Evolutionary conservation across 441 rosid genomes (phyloP).

Genomic region (Gossypium davidsonii): DNA sequence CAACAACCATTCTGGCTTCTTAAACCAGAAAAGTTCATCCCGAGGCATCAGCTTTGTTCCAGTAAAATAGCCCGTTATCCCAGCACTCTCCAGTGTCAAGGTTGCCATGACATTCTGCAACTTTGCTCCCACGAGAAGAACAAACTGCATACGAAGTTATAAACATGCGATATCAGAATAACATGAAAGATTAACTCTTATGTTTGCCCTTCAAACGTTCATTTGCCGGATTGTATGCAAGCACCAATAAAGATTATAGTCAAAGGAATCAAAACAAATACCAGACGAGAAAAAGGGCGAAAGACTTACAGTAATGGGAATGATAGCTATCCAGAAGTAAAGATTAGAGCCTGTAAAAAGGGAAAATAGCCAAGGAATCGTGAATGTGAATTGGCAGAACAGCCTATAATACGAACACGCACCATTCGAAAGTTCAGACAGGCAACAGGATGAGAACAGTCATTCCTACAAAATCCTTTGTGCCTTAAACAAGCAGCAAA

Average conservation of each 20-base stretch:
- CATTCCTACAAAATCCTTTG: background rate
- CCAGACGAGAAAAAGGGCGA: background rate
- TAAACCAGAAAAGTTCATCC: conserved; percentile 67
- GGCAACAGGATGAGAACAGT: background rate
- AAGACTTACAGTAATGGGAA: conserved; percentile 68
- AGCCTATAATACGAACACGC: background rate
- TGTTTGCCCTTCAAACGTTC: background rate
- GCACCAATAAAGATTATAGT: background rate
- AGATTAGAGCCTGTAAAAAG: conserved; percentile 74
- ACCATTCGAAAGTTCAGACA: background rate
- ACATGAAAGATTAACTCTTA: background rate
- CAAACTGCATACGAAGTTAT: conserved; percentile 33
- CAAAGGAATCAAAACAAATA: conserved; percentile 3
- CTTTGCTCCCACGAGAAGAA: conserved; percentile 55
- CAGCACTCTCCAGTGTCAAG: conserved; percentile 49
- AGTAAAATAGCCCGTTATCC: conserved; percentile 32
- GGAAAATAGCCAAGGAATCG: conserved; percentile 8
- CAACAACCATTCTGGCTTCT: conserved; percentile 53
- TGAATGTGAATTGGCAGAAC: conserved; percentile 9
- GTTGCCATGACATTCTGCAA: conserved; percentile 67
- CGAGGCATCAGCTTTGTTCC: conserved; percentile 48
- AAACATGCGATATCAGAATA: conserved; percentile 7
- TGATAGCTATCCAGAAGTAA: conserved; percentile 91
- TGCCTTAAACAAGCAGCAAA: background rate
- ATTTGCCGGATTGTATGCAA: background rate